These are phyloP conservation scores for Cucumis cinereus DNA, from an alignment of 306 rosid genomes.

Conservation along the genomic window DNA sequence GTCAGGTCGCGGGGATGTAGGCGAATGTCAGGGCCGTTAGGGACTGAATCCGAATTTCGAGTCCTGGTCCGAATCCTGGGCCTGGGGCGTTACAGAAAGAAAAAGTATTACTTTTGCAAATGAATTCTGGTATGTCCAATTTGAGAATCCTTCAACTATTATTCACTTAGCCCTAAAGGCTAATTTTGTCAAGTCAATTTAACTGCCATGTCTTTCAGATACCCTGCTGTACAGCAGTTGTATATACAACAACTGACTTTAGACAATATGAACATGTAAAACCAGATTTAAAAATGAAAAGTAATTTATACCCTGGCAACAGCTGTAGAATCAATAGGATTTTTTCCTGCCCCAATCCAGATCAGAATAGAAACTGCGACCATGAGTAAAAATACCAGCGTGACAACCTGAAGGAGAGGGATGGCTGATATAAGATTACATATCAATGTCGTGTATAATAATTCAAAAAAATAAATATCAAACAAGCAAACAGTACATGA, in stretches of 20 bases:
- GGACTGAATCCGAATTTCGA: too few relatives aligned
- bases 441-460: background rate
- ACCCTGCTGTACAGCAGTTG: background rate
- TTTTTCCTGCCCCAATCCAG: constrained; percentile 41
- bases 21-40: too few relatives aligned
- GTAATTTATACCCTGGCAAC: constrained; percentile 38
- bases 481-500: background rate
- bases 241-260: background rate
- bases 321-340: constrained; percentile 36
- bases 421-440: constrained; percentile 14
- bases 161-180: background rate
- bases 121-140: background rate
- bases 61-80: too few relatives aligned
- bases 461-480: background rate
- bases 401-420: constrained; percentile 39
- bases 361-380: constrained; percentile 34
- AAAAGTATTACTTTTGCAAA: background rate
- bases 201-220: background rate
- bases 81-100: too few relatives aligned
- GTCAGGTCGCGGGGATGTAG: too few relatives aligned
- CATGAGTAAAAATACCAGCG: constrained; percentile 29
- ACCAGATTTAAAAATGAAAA: background rate
- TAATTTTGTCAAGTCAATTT: background rate
- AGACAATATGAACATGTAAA: background rate
- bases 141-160: background rate